Evolutionary conservation across 106 monocot species (phyloP).

Genomic region (Ottelia alismoides): DNA sequence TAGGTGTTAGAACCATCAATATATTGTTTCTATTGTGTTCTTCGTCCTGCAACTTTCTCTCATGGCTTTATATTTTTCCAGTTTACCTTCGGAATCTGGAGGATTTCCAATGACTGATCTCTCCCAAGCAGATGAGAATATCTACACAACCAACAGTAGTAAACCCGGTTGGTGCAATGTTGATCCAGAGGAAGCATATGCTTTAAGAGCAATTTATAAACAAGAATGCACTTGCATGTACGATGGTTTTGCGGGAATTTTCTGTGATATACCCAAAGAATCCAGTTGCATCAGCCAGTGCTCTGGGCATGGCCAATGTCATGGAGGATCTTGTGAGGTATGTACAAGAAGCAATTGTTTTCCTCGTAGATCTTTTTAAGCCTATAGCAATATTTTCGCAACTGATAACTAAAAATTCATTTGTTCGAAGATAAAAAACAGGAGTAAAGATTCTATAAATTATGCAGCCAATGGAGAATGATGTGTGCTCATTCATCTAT

Average conservation of each 20-base stretch:
- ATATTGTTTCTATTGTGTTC: neutral
- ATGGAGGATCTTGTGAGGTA: slow-evolving; percentile 92
- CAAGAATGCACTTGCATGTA: slow-evolving; percentile 81
- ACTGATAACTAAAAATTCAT: no score
- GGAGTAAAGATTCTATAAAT: no score
- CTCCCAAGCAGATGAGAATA: slow-evolving; percentile 44
- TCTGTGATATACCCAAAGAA: slow-evolving; percentile 56
- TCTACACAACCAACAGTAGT: slow-evolving; percentile 65
- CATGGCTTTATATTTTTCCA: slow-evolving; percentile 12
- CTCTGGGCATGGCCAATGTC: slow-evolving; percentile 77
- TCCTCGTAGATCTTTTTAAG: no score
- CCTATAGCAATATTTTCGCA: no score
- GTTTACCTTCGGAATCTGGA: slow-evolving; percentile 34
- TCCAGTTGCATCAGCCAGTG: slow-evolving; percentile 91
- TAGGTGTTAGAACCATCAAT: no score
- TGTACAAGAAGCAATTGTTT: no score
- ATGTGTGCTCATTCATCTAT: no score
- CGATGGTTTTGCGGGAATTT: slow-evolving; percentile 56
- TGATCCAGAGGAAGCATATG: slow-evolving; percentile 59
- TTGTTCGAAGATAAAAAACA: no score
- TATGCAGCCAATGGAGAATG: no score
- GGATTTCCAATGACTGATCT: slow-evolving; percentile 37
- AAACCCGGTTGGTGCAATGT: slow-evolving; percentile 86
- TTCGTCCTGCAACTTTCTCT: neutral
- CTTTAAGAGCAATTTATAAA: slow-evolving; percentile 58